phyloP scores from a whole-genome alignment of 805 yeast genomes.

The Millerozyma miso region DNA sequence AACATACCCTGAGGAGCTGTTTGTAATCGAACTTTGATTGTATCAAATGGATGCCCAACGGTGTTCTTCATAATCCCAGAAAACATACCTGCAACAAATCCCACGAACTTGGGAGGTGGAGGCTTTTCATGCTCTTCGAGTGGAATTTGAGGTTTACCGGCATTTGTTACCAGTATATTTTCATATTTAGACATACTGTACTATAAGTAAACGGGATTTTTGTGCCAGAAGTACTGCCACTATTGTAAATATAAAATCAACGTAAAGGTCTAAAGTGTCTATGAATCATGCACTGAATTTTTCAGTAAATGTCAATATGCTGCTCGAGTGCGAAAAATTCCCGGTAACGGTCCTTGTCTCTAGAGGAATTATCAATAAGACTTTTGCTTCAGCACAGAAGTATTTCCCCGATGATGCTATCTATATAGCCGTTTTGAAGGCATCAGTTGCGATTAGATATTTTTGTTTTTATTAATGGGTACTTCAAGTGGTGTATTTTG shows the following conservation, averaged over 20 bases:
- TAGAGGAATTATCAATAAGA: too few species aligned
- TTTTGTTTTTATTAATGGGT: too few species aligned
- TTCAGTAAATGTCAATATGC: neutral
- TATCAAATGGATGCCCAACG: conserved; percentile 92
- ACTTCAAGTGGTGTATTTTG: too few species aligned
- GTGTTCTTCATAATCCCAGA: conserved; percentile 84
- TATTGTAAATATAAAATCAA: too few species aligned
- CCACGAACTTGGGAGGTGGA: conserved; percentile 54
- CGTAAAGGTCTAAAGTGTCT: too few species aligned
- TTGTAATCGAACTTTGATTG: conserved; percentile 82
- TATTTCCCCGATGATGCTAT: too few species aligned
- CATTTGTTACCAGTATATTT: conserved; percentile 17
- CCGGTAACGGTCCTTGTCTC: neutral
- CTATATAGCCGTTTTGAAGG: too few species aligned
- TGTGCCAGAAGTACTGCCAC: too few species aligned
- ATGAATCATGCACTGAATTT: neutral
- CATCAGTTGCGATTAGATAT: too few species aligned
- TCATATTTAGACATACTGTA: neutral
- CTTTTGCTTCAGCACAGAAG: too few species aligned
- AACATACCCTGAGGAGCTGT: conserved; percentile 57
- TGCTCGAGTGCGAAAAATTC: neutral
- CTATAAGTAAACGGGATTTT: too few species aligned
- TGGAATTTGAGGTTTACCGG: neutral
- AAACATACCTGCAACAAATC: conserved; percentile 85
- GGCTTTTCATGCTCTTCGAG: conserved; percentile 8